A percentile compares a stretch with the other conserved stretches of the same genome.
Evolutionary conservation across 192 early-diverging fungal genomes (phyloP).

Genomic region (Linnemannia schmuckeri): DNA sequence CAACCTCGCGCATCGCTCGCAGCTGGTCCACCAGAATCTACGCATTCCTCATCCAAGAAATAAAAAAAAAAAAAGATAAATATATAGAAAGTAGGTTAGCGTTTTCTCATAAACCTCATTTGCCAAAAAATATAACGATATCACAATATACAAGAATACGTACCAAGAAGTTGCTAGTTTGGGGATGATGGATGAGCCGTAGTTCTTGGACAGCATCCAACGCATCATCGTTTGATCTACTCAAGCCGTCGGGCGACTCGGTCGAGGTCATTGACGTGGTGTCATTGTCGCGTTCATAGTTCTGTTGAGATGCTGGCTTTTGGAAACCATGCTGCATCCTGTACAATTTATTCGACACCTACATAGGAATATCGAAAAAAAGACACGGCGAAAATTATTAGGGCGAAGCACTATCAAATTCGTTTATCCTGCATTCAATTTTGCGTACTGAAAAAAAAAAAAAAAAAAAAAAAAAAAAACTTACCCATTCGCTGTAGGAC

Average conservation of each 20-base stretch:
- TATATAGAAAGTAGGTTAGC: not conserved
- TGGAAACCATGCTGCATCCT: constrained; percentile 23
- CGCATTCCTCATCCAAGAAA: not conserved
- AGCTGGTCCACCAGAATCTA: constrained; percentile 29
- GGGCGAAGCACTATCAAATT: constrained; percentile 22
- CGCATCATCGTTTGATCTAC: not conserved
- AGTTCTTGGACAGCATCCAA: constrained; percentile 24
- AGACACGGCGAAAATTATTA: not conserved
- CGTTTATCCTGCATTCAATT: not conserved
- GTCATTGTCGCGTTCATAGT: not conserved
- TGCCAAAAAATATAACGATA: not conserved
- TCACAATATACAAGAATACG: not conserved
- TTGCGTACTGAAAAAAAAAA: not conserved
- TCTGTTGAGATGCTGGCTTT: not conserved
- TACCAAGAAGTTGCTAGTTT: constrained; percentile 39
- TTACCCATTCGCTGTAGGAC: not conserved
- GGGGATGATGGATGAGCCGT: constrained; percentile 23
- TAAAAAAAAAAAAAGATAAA: not conserved
- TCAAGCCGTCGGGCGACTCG: not conserved
- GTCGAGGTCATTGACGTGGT: not conserved
- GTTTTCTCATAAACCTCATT: no score
- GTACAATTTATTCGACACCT: constrained; percentile 24
- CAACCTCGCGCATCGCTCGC: constrained; percentile 15
- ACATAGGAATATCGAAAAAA: not conserved
- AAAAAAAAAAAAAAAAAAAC: not conserved